Percentiles rank a stretch among this genome's conserved stretches.
phyloP scores from a whole-genome alignment of 768 basidiomycete genomes.

The Trichaptum fuscoviolaceum region DNA sequence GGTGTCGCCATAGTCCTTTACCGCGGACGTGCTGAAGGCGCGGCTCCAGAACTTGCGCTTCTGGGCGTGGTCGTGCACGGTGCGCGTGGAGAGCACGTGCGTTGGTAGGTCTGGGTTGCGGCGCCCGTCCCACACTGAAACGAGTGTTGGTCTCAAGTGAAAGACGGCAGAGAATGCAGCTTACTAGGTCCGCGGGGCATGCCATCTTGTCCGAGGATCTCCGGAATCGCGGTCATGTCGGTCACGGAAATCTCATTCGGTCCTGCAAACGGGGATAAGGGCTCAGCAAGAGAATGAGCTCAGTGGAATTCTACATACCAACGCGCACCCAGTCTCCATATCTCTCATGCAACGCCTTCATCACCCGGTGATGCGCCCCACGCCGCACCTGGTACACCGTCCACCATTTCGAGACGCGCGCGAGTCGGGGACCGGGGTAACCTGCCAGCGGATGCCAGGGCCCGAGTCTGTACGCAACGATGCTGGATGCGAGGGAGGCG shows the following conservation, averaged over 20 bases:
- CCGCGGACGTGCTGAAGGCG: slow-evolving; percentile 38
- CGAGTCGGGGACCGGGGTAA: slow-evolving; percentile 44
- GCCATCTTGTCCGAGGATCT: slow-evolving; percentile 45
- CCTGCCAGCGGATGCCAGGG: slow-evolving; percentile 48
- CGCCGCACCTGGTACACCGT: slow-evolving; percentile 28
- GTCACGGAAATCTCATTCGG: slow-evolving; percentile 56
- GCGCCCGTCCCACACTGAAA: slow-evolving; percentile 49
- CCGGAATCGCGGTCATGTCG: slow-evolving; percentile 36
- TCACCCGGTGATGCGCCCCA: slow-evolving; percentile 44
- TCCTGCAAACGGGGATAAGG: slow-evolving; percentile 28
- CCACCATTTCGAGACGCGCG: slow-evolving; percentile 37
- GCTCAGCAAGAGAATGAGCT: slow-evolving; percentile 3
- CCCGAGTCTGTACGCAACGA: slow-evolving; percentile 37
- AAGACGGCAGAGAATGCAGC: slow-evolving; percentile 7
- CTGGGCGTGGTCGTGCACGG: slow-evolving; percentile 39
- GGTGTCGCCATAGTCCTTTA: slow-evolving; percentile 41
- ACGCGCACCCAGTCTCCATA: slow-evolving; percentile 56
- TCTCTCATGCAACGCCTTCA: slow-evolving; percentile 40
- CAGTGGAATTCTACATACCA: slow-evolving; percentile 27
- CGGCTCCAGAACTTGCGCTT: slow-evolving; percentile 47
- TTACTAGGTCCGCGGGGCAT: slow-evolving; percentile 45
- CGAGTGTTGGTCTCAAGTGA: background rate
- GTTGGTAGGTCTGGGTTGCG: slow-evolving; percentile 29
- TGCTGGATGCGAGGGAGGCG: background rate
- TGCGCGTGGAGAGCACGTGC: slow-evolving; percentile 32